These are phyloP conservation scores for Leucosporidium creatinivorum DNA, from an alignment of 768 basidiomycete species.

Conservation along the genomic window DNA sequence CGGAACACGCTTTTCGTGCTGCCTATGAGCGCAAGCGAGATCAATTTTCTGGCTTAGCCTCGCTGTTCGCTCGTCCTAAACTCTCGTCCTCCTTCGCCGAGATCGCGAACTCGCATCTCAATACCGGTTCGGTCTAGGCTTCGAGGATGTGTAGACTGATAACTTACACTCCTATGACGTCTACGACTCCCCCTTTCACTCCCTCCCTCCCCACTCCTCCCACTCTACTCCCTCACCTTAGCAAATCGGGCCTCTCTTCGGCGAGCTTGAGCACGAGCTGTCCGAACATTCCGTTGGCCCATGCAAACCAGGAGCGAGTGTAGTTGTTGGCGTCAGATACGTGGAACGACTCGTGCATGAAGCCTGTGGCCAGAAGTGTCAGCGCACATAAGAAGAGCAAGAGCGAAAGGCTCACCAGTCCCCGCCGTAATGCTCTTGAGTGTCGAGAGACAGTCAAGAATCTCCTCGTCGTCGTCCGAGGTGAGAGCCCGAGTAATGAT, in stretches of 20 bases:
- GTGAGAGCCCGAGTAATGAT: conserved; percentile 7
- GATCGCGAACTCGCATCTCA: too few species aligned
- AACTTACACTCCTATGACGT: too few species aligned
- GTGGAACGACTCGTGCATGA: conserved; percentile 1
- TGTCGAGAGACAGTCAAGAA: background rate
- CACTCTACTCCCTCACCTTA: too few species aligned
- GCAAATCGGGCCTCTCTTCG: background rate
- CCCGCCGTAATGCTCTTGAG: background rate
- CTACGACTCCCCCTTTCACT: too few species aligned
- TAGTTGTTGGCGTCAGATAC: background rate
- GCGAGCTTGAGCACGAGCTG: background rate
- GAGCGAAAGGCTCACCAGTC: background rate
- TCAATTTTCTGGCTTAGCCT: too few species aligned
- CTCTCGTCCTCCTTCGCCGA: too few species aligned
- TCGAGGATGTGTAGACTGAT: too few species aligned
- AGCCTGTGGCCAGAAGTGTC: background rate
- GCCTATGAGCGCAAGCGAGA: too few species aligned
- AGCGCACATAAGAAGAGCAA: background rate
- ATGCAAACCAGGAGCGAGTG: background rate
- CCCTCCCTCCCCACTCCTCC: too few species aligned
- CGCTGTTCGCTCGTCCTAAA: too few species aligned
- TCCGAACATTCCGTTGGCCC: background rate
- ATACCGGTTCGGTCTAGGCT: too few species aligned
- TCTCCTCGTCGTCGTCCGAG: conserved; percentile 5
- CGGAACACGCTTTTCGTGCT: too few species aligned